Percentiles rank a stretch among this genome's conserved stretches.
Evolutionary conservation across 2,329 filamentous ascomycete species (phyloP).

Genomic region (Septoria petroselini): DNA sequence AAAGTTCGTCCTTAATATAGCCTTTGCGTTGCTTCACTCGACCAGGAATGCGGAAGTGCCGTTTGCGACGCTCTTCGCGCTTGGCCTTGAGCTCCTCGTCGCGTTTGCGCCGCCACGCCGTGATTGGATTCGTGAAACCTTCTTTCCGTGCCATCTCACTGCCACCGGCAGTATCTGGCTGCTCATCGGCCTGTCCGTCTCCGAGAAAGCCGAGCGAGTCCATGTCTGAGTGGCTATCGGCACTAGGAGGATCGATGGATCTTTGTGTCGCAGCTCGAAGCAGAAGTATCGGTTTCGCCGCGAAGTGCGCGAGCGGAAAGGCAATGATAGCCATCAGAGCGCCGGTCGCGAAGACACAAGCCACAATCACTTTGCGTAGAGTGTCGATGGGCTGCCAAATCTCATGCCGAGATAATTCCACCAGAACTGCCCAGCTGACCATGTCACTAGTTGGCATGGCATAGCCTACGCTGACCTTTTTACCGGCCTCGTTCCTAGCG

Average conservation of each 20-base stretch:
- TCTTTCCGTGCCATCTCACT: slow-evolving; percentile 45
- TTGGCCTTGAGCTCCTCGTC: slow-evolving; percentile 31
- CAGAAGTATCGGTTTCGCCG: slow-evolving; percentile 74
- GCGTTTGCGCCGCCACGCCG: slow-evolving; percentile 30
- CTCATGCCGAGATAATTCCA: slow-evolving; percentile 72
- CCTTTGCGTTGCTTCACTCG: slow-evolving; percentile 75
- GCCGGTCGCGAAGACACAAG: slow-evolving; percentile 79
- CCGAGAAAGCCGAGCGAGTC: slow-evolving; percentile 31
- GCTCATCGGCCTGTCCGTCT: slow-evolving; percentile 42
- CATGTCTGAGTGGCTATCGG: slow-evolving; percentile 31
- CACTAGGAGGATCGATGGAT: slow-evolving; percentile 62
- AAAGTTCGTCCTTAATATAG: slow-evolving; percentile 76
- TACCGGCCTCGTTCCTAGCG: slow-evolving; percentile 70
- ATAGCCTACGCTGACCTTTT: slow-evolving; percentile 73
- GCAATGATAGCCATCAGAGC: slow-evolving; percentile 67
- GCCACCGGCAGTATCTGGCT: slow-evolving; percentile 32
- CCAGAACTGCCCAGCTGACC: slow-evolving; percentile 77
- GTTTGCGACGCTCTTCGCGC: slow-evolving; percentile 38
- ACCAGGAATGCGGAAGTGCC: slow-evolving; percentile 75
- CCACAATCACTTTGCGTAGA: slow-evolving; percentile 75
- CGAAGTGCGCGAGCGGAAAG: slow-evolving; percentile 76
- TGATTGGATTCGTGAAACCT: slow-evolving; percentile 39
- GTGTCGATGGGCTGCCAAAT: slow-evolving; percentile 72
- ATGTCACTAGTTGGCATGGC: slow-evolving; percentile 65
- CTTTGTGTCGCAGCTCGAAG: slow-evolving; percentile 72